A percentile compares a stretch with the other conserved stretches of the same genome.
Conservation (phyloP, 108 stramenopile species). For the Nannochloropsis salina region DNA sequence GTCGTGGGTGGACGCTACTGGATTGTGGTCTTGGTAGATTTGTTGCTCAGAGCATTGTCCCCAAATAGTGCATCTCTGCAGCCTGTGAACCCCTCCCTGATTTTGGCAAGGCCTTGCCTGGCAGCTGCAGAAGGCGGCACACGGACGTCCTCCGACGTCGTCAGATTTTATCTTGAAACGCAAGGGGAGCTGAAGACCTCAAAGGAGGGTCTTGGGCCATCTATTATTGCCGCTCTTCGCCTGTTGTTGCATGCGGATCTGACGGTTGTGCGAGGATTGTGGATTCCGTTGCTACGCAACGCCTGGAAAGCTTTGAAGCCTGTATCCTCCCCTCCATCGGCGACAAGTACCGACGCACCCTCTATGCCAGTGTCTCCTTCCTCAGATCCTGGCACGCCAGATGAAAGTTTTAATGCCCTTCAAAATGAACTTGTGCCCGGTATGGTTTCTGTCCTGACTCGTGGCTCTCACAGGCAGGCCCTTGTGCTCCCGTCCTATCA, state of each 20-base stretch:
- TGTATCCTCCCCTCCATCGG: not conserved
- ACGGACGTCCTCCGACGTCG: not conserved
- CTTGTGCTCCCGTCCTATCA: conserved; percentile 28
- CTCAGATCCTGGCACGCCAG: too few relatives aligned
- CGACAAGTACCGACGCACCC: not conserved
- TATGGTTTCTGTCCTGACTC: conserved; percentile 36
- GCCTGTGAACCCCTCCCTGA: not conserved
- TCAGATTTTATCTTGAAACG: not conserved
- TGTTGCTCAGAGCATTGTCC: not conserved
- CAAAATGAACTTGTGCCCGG: conserved; percentile 21
- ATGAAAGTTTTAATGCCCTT: not conserved
- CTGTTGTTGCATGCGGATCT: conserved; percentile 45
- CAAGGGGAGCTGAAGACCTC: not conserved
- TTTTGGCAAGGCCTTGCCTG: not conserved
- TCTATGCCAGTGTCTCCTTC: not conserved
- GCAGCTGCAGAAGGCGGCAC: conserved; percentile 30
- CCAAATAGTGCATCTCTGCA: not conserved
- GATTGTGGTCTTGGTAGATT: not conserved
- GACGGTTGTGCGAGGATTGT: conserved; percentile 27
- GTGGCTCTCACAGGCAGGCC: conserved; percentile 39
- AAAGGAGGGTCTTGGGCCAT: conserved; percentile 3
- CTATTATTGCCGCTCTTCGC: conserved; percentile 30
- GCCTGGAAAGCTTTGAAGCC: conserved; percentile 34
- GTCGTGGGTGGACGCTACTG: not conserved
- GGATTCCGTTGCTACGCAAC: conserved; percentile 22